Evolutionary conservation across 805 yeast species (phyloP), one percentile per base, ranked within the genome.

Genomic region (Jamesozyma jinghongensis): DNA sequence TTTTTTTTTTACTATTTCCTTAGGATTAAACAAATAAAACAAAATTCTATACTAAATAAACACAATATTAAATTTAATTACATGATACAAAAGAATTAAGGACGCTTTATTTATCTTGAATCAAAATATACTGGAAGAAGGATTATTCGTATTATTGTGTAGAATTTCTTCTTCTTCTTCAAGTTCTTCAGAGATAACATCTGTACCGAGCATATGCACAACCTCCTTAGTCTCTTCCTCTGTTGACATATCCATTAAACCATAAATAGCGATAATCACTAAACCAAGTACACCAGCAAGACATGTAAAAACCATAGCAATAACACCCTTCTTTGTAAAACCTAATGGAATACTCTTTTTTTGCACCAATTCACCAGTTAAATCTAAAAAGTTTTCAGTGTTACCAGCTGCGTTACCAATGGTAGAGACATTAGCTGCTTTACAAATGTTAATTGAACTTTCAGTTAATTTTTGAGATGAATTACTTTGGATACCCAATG

Each of bases 311-410:
- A 82, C 90, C 63, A 92, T 68, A 11, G 97, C 97, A 40, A 90
- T 94, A 60, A 82, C 80, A 70, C 98, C 98, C 59, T 82, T 79
- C 43, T 94, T 85, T 38, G 97, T 90, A 75, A 92, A 92, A 16
- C 97, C 97, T 34, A 71, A 59, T 35, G 97, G 97, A 54, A 92
- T 73, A 32, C 65, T 52, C 48, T 69, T 67, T 27, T 49, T 68
- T 67, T 88, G 97, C 31, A 72, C 69, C 59, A 81, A 80, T 67
- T 85, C 77, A 46, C 94, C 94, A 10, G 70, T 62, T 51, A 92
- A 71, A 61, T 90, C 80, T 43, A 77, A 57, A 67, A 67, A 77
- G 59, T 82, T 68, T 3, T 58, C 69, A 33, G 74, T 50, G 68
- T 85, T 84, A 46, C 75, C 95, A 41, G 97, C 98, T 46, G 97